Base-by-base conservation (phyloP, 345 rosid species). In the Odontarrhena argentea region DNA sequence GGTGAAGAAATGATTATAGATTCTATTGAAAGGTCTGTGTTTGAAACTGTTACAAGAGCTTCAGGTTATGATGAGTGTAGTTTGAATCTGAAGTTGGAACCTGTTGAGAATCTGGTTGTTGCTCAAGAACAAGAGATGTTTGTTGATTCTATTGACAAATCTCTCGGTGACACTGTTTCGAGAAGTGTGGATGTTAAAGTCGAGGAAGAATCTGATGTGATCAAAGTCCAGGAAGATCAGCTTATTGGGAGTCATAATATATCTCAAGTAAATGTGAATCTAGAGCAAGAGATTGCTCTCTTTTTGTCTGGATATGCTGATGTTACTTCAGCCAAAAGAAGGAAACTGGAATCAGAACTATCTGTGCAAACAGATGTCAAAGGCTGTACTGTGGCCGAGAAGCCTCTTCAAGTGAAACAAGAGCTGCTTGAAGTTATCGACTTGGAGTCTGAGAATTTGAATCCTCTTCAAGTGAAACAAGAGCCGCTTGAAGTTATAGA, bases 181-280 rank as follows among this genome's bases (percentile, higher is more conserved):
- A 25, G 49, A 9, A 41, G 58, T 63, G 63, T 55, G 38, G 1
- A 14, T 38, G 69, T 61, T 10, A 12, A 53, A 5, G 24, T 63
- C 3, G 63, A 71, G 40, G 60, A 64, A 49, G 76, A 72, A 7
- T 42, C 58, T 56, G 58, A 4, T 48, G 50, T 60, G n/a, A 24
- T 36, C 43, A 58, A 47, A 66, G 69, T 65, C 35, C 24, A 61
- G 53, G 58, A 69, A 30, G 67, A 5, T 5, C 13, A 51, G 52
- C 14, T 54, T 25, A 49, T 43, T 26, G 49, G 1, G 63, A 62
- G 57, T 47, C 5, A 43, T 18, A 74, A 26, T 45, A 6, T 2
- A 1, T 48, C 5, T 25, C 49, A 48, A 63, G 60, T 48, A 38
- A 40, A 40, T 51, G 22, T 49, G 52, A 32, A 8, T 26, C 7